Evolutionary conservation across 2,329 filamentous ascomycete genomes (phyloP), one percentile per base, ranked within the genome.

Genomic region (Aspergillus pseudoviridinutans): DNA sequence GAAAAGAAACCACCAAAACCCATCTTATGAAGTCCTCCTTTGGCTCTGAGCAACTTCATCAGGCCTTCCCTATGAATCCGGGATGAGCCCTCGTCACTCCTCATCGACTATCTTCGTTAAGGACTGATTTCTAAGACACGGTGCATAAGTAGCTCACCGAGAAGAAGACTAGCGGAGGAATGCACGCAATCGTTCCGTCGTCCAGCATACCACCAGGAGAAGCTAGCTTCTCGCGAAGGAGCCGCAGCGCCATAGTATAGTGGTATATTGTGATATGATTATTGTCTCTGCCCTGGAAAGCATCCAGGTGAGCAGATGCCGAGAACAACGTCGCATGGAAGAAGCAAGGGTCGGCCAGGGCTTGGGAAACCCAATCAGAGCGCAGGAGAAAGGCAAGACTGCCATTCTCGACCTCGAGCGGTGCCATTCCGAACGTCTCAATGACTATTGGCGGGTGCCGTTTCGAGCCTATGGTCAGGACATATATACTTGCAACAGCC

Each of bases 291-390:
- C 55, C 50, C 20, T 41, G 50, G 22, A 57, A 53, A 14, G 55
- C 50, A 29, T 57, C 55, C 29, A 57, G n/a, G 20, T 57, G 55
- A 4, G 55, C 55, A 3, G 55, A 57, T 14, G 55, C 55, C 17
- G 55, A 24, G 32, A 49, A 57, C 22, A 57, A 42, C 6, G 55
- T 57, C 0, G 55, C 46, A 42, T 57, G 55, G 25, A 57, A 57
- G 20, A 51, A 47, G 29, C 55, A 57, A 2, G 50, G 50, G 25
- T 57, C 55, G 2, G 42, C 24, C 5, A 57, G 42, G 10, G 50
- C 55, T 7, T 42, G 55, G 2, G 27, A 20, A 28, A 53, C 27
- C 55, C 55, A 57, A 10, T n/a, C 27, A 4, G 50, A 42, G 14
- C 55, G 41, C 9, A 57, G 50, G 42, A 42, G 27, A 20, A 24